These are phyloP conservation scores for Skeletonema marinoi DNA, from an alignment of 108 stramenopile genomes.

Conservation along the genomic window DNA sequence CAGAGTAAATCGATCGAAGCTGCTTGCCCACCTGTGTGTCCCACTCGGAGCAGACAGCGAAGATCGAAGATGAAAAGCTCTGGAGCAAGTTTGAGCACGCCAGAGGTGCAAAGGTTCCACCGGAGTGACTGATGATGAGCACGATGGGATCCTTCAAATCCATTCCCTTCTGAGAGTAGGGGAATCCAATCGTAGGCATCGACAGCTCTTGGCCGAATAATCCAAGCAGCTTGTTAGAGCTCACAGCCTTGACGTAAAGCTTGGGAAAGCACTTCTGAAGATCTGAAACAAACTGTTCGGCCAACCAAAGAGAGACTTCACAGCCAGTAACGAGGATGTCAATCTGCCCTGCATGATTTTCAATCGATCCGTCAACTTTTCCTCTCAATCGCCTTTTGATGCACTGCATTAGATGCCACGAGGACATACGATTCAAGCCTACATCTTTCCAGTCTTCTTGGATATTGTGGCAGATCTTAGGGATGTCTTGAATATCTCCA, in stretches of 20 bases:
- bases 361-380: slow-evolving; percentile 41
- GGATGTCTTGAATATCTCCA: slow-evolving; percentile 64
- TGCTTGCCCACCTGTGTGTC: slow-evolving; percentile 80
- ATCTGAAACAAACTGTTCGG: slow-evolving; percentile 84
- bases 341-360: slow-evolving; percentile 23
- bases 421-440: slow-evolving; percentile 66
- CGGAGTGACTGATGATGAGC: slow-evolving; percentile 73
- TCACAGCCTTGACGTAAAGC: slow-evolving; percentile 57
- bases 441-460: slow-evolving; percentile 63
- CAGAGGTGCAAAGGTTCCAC: slow-evolving; percentile 73
- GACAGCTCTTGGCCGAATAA: slow-evolving; percentile 69
- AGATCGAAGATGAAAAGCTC: slow-evolving; percentile 20
- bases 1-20: slow-evolving; percentile 51
- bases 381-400: slow-evolving; percentile 40
- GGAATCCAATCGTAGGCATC: slow-evolving; percentile 63
- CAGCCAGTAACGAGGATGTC: slow-evolving; percentile 83
- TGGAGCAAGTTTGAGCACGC: slow-evolving; percentile 70
- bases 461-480: slow-evolving; percentile 49
- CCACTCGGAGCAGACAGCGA: slow-evolving; percentile 13
- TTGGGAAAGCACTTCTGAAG: slow-evolving; percentile 76
- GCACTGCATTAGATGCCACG: slow-evolving; percentile 54
- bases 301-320: slow-evolving; percentile 84
- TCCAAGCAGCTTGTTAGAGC: slow-evolving; percentile 83
- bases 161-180: slow-evolving; percentile 40
- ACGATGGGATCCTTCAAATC: slow-evolving; percentile 66